These are phyloP conservation scores for Lonicera japonica DNA, from an alignment of 129 eudicot species.

Conservation along the genomic window DNA sequence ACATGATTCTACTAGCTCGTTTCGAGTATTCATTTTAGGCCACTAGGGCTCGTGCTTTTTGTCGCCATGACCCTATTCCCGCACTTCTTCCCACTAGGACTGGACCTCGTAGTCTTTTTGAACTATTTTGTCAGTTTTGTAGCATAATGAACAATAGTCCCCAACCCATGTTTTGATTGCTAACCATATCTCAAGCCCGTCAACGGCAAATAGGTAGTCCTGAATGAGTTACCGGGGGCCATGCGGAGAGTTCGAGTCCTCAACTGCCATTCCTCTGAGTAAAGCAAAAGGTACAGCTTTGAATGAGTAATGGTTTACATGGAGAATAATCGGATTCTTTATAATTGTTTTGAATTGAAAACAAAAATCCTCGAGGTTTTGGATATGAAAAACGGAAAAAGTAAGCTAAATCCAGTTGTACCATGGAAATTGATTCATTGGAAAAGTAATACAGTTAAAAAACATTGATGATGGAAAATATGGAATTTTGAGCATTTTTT, in stretches of 20 bases:
- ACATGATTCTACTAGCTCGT: conserved; percentile 42
- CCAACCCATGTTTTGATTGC: conserved; percentile 60
- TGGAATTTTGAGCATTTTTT: not conserved
- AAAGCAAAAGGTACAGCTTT: not conserved
- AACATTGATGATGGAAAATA: not conserved
- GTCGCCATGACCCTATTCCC: conserved; percentile 74
- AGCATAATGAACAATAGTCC: conserved; percentile 52
- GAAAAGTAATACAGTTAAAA: no score
- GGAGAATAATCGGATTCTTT: not conserved
- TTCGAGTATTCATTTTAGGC: conserved; percentile 45
- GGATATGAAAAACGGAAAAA: no score
- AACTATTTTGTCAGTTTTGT: conserved; percentile 30
- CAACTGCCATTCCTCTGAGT: conserved; percentile 46
- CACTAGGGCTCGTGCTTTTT: conserved; percentile 62
- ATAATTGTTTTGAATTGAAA: no score
- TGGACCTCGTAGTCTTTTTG: conserved; percentile 44
- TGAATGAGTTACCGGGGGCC: conserved; percentile 38
- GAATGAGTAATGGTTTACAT: not conserved
- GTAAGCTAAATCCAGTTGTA: no score
- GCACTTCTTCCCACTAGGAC: conserved; percentile 69
- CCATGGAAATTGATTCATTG: no score
- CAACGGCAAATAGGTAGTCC: conserved; percentile 72
- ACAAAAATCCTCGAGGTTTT: no score
- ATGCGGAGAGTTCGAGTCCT: conserved; percentile 26
- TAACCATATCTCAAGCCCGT: conserved; percentile 68